Percentiles rank a stretch among this genome's conserved stretches.
Conservation (phyloP, 768 basidiomycete genomes). For the Tephrocybe sp. region DNA sequence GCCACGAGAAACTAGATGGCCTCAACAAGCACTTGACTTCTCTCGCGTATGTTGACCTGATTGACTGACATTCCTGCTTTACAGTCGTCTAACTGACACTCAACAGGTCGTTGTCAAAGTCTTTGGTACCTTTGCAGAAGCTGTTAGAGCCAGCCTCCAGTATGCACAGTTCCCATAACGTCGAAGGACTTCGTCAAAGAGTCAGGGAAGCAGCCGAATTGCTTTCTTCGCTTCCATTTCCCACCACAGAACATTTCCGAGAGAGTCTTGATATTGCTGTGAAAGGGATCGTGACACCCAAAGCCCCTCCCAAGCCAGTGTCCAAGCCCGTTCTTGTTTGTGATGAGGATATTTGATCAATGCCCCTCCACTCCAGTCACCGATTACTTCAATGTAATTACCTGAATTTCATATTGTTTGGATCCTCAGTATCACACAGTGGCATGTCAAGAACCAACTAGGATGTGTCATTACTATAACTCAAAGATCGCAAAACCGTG, state of each 20-base stretch:
- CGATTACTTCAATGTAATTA: too few species aligned
- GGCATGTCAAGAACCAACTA: too few species aligned
- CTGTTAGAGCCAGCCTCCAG: constrained; percentile 28
- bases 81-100: background rate
- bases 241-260: constrained; percentile 18
- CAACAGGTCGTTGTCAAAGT: constrained; percentile 7
- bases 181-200: constrained; percentile 22
- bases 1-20: constrained; percentile 35
- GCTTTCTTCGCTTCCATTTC: constrained; percentile 22
- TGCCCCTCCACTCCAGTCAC: background rate
- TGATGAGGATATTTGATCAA: constrained; percentile 16
- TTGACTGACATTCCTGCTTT: background rate
- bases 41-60: constrained; percentile 30
- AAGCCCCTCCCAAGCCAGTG: constrained; percentile 12
- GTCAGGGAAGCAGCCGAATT: constrained; percentile 28
- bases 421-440: too few species aligned
- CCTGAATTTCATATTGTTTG: too few species aligned
- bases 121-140: constrained; percentile 15
- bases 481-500: too few species aligned
- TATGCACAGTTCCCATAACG: constrained; percentile 26
- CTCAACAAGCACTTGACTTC: constrained; percentile 26
- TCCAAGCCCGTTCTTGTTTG: constrained; percentile 19
- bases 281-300: constrained; percentile 29
- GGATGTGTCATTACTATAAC: too few species aligned
- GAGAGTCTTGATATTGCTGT: constrained; percentile 28